phyloP scores from a whole-genome alignment of 345 rosid species.

The Populus simonii region DNA sequence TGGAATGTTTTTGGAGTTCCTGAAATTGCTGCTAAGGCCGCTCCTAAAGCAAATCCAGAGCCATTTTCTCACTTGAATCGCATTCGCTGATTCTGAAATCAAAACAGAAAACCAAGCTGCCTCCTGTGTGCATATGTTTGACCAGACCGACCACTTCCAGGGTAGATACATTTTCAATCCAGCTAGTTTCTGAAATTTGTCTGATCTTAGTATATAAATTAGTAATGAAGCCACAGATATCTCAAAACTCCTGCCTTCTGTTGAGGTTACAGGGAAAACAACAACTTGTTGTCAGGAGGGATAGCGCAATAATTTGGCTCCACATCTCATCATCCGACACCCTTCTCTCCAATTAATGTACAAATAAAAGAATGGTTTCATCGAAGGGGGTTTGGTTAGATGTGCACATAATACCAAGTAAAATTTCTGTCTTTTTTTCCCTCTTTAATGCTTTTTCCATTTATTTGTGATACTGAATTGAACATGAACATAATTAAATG shows the following conservation, averaged over 20 bases:
- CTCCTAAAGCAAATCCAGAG: slow-evolving; percentile 4
- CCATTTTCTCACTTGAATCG: slow-evolving; percentile 16
- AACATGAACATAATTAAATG: too few relatives aligned
- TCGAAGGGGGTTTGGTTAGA: not conserved
- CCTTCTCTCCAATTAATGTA: not conserved
- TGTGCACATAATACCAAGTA: not conserved
- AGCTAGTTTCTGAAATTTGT: too few relatives aligned
- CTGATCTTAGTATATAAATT: too few relatives aligned
- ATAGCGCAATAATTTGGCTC: not conserved
- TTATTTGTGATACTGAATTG: too few relatives aligned
- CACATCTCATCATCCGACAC: too few relatives aligned
- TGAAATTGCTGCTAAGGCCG: slow-evolving; percentile 11
- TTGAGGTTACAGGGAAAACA: not conserved
- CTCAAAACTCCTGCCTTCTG: too few relatives aligned
- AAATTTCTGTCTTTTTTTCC: too few relatives aligned
- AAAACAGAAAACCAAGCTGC: not conserved
- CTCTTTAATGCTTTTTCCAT: too few relatives aligned
- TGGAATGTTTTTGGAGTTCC: slow-evolving; percentile 31
- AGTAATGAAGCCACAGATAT: too few relatives aligned
- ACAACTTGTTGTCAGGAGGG: not conserved
- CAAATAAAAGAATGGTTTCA: not conserved
- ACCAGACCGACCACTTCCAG: too few relatives aligned
- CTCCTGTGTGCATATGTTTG: too few relatives aligned
- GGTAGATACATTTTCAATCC: too few relatives aligned
- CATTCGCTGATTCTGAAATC: slow-evolving; percentile 7